Conservation (phyloP, 164 flowering plant species). For the Protea cynaroides region DNA sequence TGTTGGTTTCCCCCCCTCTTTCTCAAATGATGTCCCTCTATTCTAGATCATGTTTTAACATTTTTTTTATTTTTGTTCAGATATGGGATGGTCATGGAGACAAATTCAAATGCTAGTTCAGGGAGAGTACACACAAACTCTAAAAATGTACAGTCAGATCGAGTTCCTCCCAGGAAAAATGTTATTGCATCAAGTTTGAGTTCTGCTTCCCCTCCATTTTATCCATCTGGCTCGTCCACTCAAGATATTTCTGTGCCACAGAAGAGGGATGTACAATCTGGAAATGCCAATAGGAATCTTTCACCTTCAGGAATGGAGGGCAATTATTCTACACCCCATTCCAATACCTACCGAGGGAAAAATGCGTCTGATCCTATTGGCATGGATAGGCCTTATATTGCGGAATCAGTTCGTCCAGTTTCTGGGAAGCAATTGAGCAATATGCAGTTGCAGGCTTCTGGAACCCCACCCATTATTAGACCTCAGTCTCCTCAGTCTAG, state of each 20-base stretch:
- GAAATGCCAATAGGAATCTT: slow-evolving; percentile 30
- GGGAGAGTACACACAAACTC: slow-evolving; percentile 26
- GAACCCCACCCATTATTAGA: slow-evolving; percentile 28
- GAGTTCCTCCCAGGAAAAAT: slow-evolving; percentile 38
- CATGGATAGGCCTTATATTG: slow-evolving; percentile 44
- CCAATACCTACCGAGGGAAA: slow-evolving; percentile 56
- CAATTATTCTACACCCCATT: slow-evolving; percentile 28
- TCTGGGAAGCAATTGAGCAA: slow-evolving; percentile 38
- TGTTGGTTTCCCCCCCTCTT: neutral
- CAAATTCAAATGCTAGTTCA: slow-evolving; percentile 29
- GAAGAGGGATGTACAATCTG: slow-evolving; percentile 50
- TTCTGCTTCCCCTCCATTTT: slow-evolving; percentile 94
- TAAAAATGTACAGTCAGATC: slow-evolving; percentile 42
- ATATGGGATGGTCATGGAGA: slow-evolving; percentile 46
- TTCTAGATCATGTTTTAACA: neutral
- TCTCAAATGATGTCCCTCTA: too few relatives aligned
- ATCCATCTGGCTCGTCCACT: slow-evolving; percentile 83
- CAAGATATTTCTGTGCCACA: slow-evolving; percentile 42
- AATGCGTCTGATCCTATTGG: slow-evolving; percentile 36
- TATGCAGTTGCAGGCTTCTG: slow-evolving; percentile 37
- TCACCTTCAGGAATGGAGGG: slow-evolving; percentile 31
- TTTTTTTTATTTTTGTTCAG: slow-evolving; percentile 23
- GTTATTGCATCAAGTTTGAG: slow-evolving; percentile 67
- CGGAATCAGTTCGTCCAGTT: slow-evolving; percentile 34
- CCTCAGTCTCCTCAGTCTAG: slow-evolving; percentile 37